Evolutionary conservation across 176 grass and related monocot genomes (phyloP).

Genomic region (Rhynchospora breviuscula): DNA sequence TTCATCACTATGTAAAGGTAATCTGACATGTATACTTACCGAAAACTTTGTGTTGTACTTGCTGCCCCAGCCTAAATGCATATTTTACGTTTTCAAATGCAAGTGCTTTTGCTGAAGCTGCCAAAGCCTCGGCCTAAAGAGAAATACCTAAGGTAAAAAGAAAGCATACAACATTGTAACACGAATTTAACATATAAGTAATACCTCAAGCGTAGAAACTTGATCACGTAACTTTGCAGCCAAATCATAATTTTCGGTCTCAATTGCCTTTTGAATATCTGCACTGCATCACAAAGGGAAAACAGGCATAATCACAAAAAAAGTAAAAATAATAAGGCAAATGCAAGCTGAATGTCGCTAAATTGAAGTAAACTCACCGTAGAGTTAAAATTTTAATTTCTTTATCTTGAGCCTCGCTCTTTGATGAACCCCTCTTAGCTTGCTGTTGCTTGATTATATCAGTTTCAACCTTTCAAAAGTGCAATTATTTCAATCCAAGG

Average conservation of each 20-base stretch:
- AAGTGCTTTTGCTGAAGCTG: slow-evolving; percentile 86
- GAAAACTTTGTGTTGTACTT: slow-evolving; percentile 76
- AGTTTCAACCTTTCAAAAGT: slow-evolving; percentile 65
- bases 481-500: slow-evolving; percentile 16
- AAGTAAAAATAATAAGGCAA: slow-evolving; percentile 21
- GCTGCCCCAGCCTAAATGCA: slow-evolving; percentile 83
- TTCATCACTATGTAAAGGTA: slow-evolving; percentile 23
- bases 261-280: slow-evolving; percentile 89
- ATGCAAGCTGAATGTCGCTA: not conserved
- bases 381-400: slow-evolving; percentile 66
- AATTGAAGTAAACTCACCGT: slow-evolving; percentile 45
- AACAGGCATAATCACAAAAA: slow-evolving; percentile 13
- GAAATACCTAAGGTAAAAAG: slow-evolving; percentile 21
- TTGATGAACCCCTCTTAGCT: slow-evolving; percentile 91
- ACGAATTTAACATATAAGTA: not conserved
- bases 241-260: slow-evolving; percentile 79
- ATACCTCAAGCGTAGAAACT: slow-evolving; percentile 87
- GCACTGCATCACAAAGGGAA: slow-evolving; percentile 52
- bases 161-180: slow-evolving; percentile 20
- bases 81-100: slow-evolving; percentile 77
- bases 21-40: slow-evolving; percentile 43
- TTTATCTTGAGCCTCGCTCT: slow-evolving; percentile 93
- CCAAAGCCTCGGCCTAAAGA: slow-evolving; percentile 68
- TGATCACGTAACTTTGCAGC: slow-evolving; percentile 78
- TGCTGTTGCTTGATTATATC: slow-evolving; percentile 72